A percentile compares a stretch with the other conserved stretches of the same genome.
Evolutionary conservation across 768 basidiomycete species (phyloP).

Genomic region (Boletus subcaerulescens): DNA sequence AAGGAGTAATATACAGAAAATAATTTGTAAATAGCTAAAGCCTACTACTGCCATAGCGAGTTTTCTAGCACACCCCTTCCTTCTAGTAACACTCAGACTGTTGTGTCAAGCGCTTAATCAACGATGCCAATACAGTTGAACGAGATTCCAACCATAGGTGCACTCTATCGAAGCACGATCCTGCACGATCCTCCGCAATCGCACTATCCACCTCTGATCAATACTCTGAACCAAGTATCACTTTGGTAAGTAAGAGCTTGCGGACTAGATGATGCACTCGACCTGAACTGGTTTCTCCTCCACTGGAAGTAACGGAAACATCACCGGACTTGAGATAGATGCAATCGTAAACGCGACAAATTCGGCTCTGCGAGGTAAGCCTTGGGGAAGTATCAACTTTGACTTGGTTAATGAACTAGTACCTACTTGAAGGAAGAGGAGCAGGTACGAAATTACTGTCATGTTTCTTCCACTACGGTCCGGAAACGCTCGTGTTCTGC

Average conservation of each 20-base stretch:
- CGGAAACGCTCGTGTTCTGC: neutral
- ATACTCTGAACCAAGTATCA: conserved; percentile 56
- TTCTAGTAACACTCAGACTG: no score
- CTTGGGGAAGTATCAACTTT: neutral
- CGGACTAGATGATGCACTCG: neutral
- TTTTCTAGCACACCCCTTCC: no score
- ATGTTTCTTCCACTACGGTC: neutral
- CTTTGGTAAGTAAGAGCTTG: conserved; percentile 50
- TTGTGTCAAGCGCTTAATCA: neutral
- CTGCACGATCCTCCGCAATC: conserved; percentile 34
- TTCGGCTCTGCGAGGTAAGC: conserved; percentile 58
- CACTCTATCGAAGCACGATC: conserved; percentile 45
- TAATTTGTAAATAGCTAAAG: no score
- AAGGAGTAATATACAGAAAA: no score
- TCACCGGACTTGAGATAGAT: conserved; percentile 68
- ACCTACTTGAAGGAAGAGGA: conserved; percentile 56
- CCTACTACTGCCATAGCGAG: no score
- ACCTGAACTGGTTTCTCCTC: neutral
- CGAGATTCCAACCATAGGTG: conserved; percentile 54
- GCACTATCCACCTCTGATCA: conserved; percentile 34
- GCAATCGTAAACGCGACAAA: conserved; percentile 85
- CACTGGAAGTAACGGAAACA: conserved; percentile 65
- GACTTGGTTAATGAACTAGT: neutral
- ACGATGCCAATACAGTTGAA: conserved; percentile 28
- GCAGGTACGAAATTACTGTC: conserved; percentile 49